Evolutionary conservation across 768 basidiomycete genomes (phyloP).

Genomic region (Lentinula detonsa): DNA sequence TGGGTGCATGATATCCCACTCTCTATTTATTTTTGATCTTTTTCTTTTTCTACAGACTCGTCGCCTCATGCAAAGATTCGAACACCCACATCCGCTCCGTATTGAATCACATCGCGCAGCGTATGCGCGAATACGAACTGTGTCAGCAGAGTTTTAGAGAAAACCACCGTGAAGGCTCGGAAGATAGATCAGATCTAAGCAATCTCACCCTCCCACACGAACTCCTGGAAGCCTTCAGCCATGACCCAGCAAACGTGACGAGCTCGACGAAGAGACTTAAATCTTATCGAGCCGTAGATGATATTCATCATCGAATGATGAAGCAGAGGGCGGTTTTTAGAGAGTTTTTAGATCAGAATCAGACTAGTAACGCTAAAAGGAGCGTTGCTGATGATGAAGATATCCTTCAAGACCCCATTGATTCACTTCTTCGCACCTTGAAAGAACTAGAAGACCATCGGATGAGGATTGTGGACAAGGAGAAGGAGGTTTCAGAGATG

Average conservation of each 20-base stretch:
- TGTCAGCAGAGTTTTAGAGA: conserved; percentile 44
- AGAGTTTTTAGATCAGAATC: conserved; percentile 32
- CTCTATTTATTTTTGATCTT: background rate
- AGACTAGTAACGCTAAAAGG: conserved; percentile 3
- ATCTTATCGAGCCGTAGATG: conserved; percentile 73
- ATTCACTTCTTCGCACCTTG: conserved; percentile 41
- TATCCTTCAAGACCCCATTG: conserved; percentile 51
- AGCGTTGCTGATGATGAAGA: conserved; percentile 16
- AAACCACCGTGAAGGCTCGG: conserved; percentile 26
- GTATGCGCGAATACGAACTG: conserved; percentile 60
- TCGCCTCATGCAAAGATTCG: conserved; percentile 52
- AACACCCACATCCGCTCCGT: conserved; percentile 67
- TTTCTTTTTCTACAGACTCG: conserved; percentile 33
- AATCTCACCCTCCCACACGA: conserved; percentile 50
- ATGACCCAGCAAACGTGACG: conserved; percentile 74
- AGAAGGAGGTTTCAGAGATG: conserved; percentile 40
- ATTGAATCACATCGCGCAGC: conserved; percentile 56
- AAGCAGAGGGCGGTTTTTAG: conserved; percentile 54
- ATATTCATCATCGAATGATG: conserved; percentile 57
- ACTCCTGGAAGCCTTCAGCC: conserved; percentile 66
- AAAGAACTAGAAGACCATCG: conserved; percentile 43
- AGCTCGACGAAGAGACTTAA: conserved; percentile 52
- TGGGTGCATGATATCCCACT: conserved; percentile 23
- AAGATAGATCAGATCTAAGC: background rate
- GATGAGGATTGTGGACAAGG: conserved; percentile 36